A percentile compares a stretch with the other conserved stretches of the same genome.
Evolutionary conservation across 352 stramenopile genomes (phyloP).

Genomic region (Nothophytophthora sp.): DNA sequence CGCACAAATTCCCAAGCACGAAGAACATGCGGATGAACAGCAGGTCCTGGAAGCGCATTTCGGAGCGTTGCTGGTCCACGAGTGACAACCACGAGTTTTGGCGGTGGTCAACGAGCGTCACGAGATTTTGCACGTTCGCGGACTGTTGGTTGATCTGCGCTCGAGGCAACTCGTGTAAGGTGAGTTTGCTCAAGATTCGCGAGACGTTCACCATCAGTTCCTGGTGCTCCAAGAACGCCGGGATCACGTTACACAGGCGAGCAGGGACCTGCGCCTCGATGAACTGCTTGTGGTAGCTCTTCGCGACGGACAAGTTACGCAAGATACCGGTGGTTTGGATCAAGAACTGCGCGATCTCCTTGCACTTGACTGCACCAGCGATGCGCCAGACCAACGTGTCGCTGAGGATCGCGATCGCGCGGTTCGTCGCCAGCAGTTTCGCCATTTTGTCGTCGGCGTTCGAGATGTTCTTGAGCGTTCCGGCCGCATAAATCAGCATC

Average conservation of each 20-base stretch:
- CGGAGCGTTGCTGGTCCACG: conserved; percentile 28
- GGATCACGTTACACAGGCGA: conserved; percentile 50
- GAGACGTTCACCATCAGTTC: conserved; percentile 83
- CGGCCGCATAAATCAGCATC: conserved; percentile 68
- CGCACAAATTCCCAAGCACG: conserved; percentile 86
- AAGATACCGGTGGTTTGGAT: conserved; percentile 70
- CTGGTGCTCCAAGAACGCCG: conserved; percentile 46
- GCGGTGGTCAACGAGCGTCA: conserved; percentile 44
- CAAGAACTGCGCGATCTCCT: conserved; percentile 72
- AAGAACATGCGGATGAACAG: conserved; percentile 83
- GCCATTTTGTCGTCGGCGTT: conserved; percentile 59
- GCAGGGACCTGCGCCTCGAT: conserved; percentile 44
- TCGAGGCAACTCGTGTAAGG: conserved; percentile 68
- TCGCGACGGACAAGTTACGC: conserved; percentile 65
- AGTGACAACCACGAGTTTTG: conserved; percentile 44
- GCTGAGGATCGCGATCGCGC: conserved; percentile 56
- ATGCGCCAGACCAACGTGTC: conserved; percentile 50
- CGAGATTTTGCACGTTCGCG: conserved; percentile 41
- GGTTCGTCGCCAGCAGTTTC: conserved; percentile 61
- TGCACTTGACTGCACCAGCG: conserved; percentile 14
- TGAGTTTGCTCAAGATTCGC: conserved; percentile 82
- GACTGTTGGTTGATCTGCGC: conserved; percentile 63
- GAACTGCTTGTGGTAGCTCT: conserved; percentile 74
- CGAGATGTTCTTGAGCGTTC: conserved; percentile 77
- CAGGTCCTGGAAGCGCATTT: conserved; percentile 47